A percentile compares a stretch with the other conserved stretches of the same genome.
Evolutionary conservation across 176 grass and related monocot genomes (phyloP).

Genomic region (Poa annua): DNA sequence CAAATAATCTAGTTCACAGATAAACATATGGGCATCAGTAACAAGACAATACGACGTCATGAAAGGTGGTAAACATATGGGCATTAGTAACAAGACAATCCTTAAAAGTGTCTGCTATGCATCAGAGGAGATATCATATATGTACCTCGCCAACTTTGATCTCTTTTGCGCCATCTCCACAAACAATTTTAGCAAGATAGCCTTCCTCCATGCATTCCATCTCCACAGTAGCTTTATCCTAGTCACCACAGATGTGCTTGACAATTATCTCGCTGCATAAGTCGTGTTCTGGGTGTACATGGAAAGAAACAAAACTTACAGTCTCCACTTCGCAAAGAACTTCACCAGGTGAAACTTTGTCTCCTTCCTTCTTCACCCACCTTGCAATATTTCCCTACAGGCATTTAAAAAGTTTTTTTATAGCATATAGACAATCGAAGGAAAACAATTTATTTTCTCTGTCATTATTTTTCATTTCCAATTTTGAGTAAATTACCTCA

Average conservation of each 20-base stretch:
- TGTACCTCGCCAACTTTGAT: slow-evolving; percentile 97
- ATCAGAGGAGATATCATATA: slow-evolving; percentile 39
- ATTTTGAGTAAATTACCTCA: slow-evolving; percentile 44
- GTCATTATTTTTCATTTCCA: background rate
- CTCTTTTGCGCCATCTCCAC: slow-evolving; percentile 88
- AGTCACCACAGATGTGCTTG: slow-evolving; percentile 23
- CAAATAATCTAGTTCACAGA: slow-evolving; percentile 55
- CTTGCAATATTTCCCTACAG: slow-evolving; percentile 76
- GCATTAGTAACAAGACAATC: background rate
- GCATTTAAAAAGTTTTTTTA: background rate
- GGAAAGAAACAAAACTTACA: slow-evolving; percentile 53
- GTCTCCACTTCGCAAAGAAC: slow-evolving; percentile 98
- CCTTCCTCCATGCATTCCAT: slow-evolving; percentile 99
- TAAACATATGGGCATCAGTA: background rate
- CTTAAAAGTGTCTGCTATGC: slow-evolving; percentile 50
- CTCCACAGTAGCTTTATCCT: slow-evolving; percentile 97
- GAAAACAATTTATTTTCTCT: slow-evolving; percentile 14
- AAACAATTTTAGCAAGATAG: slow-evolving; percentile 93
- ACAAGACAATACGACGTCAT: background rate
- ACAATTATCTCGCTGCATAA: slow-evolving; percentile 22
- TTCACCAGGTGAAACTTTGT: slow-evolving; percentile 85
- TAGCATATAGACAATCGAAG: slow-evolving; percentile 1
- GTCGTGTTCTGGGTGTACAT: background rate
- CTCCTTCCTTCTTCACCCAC: slow-evolving; percentile 99
- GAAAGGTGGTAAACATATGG: slow-evolving; percentile 19